A percentile compares a stretch with the other conserved stretches of the same genome.
Evolutionary conservation across 345 rosid species (phyloP).

Genomic region (Odontarrhena argentea): DNA sequence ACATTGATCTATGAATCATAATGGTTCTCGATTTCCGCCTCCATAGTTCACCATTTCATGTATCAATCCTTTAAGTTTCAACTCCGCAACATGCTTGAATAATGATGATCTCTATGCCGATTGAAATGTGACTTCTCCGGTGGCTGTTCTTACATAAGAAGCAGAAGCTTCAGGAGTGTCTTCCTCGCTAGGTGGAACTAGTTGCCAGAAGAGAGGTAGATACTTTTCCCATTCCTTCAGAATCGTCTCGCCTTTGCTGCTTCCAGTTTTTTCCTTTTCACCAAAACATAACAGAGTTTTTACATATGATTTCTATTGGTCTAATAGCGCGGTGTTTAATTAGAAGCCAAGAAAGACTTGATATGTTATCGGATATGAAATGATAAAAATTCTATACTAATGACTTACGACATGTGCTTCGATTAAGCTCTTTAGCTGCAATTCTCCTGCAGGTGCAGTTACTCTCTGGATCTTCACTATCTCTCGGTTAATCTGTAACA

Average conservation of each 20-base stretch:
- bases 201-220: slow-evolving; percentile 87
- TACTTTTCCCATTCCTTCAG: slow-evolving; percentile 82
- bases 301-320: neutral
- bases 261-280: slow-evolving; percentile 88
- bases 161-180: slow-evolving; percentile 98
- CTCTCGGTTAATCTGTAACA: slow-evolving; percentile 74
- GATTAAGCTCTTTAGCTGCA: slow-evolving; percentile 87
- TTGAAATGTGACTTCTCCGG: slow-evolving; percentile 73
- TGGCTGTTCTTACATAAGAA: slow-evolving; percentile 59
- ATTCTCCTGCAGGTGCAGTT: slow-evolving; percentile 94
- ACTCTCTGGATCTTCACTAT: slow-evolving; percentile 95
- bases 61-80: slow-evolving; percentile 27
- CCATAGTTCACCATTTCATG: slow-evolving; percentile 35
- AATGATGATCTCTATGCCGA: slow-evolving; percentile 55
- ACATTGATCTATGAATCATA: slow-evolving; percentile 31
- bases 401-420: slow-evolving; percentile 91
- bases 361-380: neutral
- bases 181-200: slow-evolving; percentile 99
- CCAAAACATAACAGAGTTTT: slow-evolving; percentile 9
- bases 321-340: neutral
- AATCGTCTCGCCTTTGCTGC: slow-evolving; percentile 72
- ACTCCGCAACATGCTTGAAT: slow-evolving; percentile 26
- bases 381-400: neutral
- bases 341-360: neutral
- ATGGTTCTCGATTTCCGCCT: neutral